Base-by-base conservation (phyloP, 306 rosid genomes). In the Trifolium fragiferum region DNA sequence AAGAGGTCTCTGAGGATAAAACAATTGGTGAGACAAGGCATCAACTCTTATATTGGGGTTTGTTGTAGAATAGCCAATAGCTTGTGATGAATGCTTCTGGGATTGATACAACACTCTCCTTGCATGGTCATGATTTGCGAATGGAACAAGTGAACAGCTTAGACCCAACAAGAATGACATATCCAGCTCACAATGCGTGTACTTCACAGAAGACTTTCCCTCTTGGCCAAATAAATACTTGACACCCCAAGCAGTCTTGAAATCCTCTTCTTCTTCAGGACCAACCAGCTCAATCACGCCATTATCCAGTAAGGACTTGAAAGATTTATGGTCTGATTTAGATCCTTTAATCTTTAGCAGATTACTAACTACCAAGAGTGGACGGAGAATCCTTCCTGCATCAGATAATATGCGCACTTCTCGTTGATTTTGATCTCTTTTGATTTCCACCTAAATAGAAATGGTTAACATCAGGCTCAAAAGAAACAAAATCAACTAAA, bases 231-330 rank as follows among this genome's bases (percentile, higher is more conserved):
- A 83, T 44, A 95, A 85, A 80, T 86, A 76, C 19, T 76, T 75
- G 66, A 92, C 66, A 44, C 86, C 89, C 99, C 99, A 95, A 14
- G 98, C 99, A 41, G 87, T 85, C 8, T 81, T 64, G 63, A 97
- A 95, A 68, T 95, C 99, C 80, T 95, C 99, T 77, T 95, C 98
- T 86, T 95, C 99, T 83, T 95, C 99, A 8, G 95, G 81, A 66
- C 99, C 99, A 66, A 95, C 74, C 63, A 95, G 85, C 78, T 92
- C 99, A 60, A 95, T 75, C 38, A 92, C 83, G 58, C 99, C 99
- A 71, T 76, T 83, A 41, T 95, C 83, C 41, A 95, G 76, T 62
- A 92, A 88, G 73, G 86, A 78, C 64, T 59, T 83, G 80, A 95
- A 92, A 16, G 92, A 65, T 64, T 68, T 64, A 46, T 76, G 80